phyloP scores from a whole-genome alignment of 1,284 basidiomycete species.

The Leccinum insolens region DNA sequence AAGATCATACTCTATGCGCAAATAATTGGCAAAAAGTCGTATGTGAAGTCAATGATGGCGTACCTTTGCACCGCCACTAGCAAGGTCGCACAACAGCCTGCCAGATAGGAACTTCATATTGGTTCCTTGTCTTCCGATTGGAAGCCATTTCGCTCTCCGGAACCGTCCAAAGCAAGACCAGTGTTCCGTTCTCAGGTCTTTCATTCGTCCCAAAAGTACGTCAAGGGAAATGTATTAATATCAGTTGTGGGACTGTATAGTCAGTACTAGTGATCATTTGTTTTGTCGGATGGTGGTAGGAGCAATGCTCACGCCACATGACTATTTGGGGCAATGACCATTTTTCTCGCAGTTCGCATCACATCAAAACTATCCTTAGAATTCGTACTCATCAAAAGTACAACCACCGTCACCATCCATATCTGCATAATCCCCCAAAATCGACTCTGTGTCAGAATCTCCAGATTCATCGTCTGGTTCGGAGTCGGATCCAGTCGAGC shows the following conservation, averaged over 20 bases:
- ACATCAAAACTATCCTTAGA: neutral
- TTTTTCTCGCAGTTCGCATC: too few relatives aligned
- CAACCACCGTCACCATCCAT: neutral
- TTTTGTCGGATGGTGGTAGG: too few relatives aligned
- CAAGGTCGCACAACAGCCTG: slow-evolving; percentile 89
- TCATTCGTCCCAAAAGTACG: slow-evolving; percentile 90
- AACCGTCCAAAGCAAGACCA: slow-evolving; percentile 97
- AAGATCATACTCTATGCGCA: slow-evolving; percentile 81
- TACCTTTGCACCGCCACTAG: slow-evolving; percentile 93
- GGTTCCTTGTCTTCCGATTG: slow-evolving; percentile 81
- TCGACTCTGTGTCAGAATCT: neutral
- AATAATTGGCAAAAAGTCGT: neutral
- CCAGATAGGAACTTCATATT: slow-evolving; percentile 88
- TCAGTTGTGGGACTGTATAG: too few relatives aligned
- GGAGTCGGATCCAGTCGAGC: neutral
- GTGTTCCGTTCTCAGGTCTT: slow-evolving; percentile 87
- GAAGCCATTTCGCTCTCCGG: slow-evolving; percentile 82
- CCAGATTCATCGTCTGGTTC: neutral
- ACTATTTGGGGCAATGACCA: too few relatives aligned
- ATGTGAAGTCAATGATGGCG: slow-evolving; percentile 10
- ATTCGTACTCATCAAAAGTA: neutral
- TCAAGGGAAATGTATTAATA: slow-evolving; percentile 43
- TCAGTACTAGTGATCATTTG: too few relatives aligned
- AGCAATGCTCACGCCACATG: too few relatives aligned
- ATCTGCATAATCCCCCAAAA: neutral